Percentiles rank a stretch among this genome's conserved stretches.
These are phyloP conservation scores for Cryomyces minteri DNA, from an alignment of 495 filamentous ascomycete genomes.

Conservation along the genomic window DNA sequence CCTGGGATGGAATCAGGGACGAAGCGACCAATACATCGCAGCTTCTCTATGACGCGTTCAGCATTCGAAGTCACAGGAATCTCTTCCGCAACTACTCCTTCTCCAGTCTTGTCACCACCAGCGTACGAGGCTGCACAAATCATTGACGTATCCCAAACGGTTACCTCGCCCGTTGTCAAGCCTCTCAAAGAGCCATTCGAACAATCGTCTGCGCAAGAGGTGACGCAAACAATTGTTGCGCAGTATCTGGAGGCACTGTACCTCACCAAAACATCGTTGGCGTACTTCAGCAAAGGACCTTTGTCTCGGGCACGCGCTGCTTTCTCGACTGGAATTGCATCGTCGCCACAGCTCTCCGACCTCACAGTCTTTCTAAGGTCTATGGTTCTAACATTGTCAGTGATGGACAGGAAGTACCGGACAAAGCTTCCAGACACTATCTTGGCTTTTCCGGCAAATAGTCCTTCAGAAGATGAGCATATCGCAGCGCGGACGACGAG, in stretches of 20 bases:
- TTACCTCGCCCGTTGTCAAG: background rate
- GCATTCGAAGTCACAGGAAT: background rate
- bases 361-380: slow-evolving; percentile 51
- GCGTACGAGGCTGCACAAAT: background rate
- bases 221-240: slow-evolving; percentile 46
- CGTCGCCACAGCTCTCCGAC: slow-evolving; percentile 22
- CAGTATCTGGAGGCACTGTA: slow-evolving; percentile 88
- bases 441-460: slow-evolving; percentile 21
- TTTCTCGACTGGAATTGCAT: slow-evolving; percentile 39
- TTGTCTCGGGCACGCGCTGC: slow-evolving; percentile 69
- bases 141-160: background rate
- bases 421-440: slow-evolving; percentile 57
- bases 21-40: background rate
- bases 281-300: slow-evolving; percentile 94
- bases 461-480: slow-evolving; percentile 35
- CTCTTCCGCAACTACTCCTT: background rate
- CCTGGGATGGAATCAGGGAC: background rate
- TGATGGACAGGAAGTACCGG: slow-evolving; percentile 78
- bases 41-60: background rate
- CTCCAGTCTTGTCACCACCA: background rate
- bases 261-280: slow-evolving; percentile 78
- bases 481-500: slow-evolving; percentile 5
- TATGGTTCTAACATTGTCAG: slow-evolving; percentile 48
- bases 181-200: background rate
- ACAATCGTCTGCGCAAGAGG: slow-evolving; percentile 31